Base-by-base conservation (phyloP, 441 rosid species). In the Theobroma grandiflorum region DNA sequence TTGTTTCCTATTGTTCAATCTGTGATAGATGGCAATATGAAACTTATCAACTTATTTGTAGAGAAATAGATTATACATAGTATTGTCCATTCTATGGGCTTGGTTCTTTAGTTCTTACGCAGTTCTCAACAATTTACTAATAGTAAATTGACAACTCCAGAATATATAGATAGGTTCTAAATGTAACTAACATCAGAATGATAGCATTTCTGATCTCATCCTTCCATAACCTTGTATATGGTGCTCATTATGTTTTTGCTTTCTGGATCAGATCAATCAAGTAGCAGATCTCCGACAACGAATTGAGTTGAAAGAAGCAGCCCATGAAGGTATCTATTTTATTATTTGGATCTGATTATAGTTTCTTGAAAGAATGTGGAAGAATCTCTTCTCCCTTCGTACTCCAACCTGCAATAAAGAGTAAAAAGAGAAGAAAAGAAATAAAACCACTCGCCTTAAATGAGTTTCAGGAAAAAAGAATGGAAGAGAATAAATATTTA, bases 271-370 rank as follows among this genome's bases (percentile, higher is more conserved):
- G 98, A 89, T 81, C 83, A 90, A 91, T 85, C 89, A 80, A 81
- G 87, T 95, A 74, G 89, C 91, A 52, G 90, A 88, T 72, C 90
- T 95, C 76, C 86, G 90, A 74, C 91, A 85, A 88, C 90, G 91
- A 80, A 83, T 88, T 81, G 94, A 90, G 85, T 77, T 87, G 79
- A 92, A 90, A 88, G 98, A 95, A 88, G 89, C 78, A 55, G 78
- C 92, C 73, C 83, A 84, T 82, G 94, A 90, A 89, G 98, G 98
- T 96, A 83, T 73, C 10, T 7, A 8, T 82, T 26, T 65, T 61
- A 78, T 75, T 49, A 74, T 49, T 77, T 79, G 59, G 11, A 63
- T 80, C 40, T 37, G 57, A 31, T 65, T 65, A 33, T 53, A 22
- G 22, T 74, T 67, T 77, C 18, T 79, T 12, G n/a, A 52, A 61